Evolutionary conservation across 2,329 filamentous ascomycete genomes (phyloP).

Genomic region (Fusarium albosuccineum): DNA sequence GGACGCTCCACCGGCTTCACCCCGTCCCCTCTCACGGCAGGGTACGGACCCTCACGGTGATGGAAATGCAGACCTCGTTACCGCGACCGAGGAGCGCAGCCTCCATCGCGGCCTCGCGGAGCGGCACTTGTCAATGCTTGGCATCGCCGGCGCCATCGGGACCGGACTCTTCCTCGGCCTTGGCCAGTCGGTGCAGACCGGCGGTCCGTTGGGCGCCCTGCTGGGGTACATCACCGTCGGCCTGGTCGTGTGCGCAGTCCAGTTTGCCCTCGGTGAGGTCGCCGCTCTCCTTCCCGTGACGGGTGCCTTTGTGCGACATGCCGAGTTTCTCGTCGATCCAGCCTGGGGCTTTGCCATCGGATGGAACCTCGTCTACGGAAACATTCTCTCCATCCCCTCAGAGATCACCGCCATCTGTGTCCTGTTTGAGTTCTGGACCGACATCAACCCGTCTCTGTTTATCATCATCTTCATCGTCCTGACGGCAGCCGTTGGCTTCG

Average conservation of each 20-base stretch:
- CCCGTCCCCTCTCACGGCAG: background rate
- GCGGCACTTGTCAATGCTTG: conserved; percentile 63
- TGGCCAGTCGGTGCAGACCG: conserved; percentile 59
- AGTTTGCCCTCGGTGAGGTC: conserved; percentile 66
- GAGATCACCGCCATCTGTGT: conserved; percentile 62
- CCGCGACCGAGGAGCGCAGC: conserved; percentile 38
- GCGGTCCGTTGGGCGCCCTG: conserved; percentile 56
- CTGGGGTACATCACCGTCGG: conserved; percentile 60
- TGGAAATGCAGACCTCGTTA: conserved; percentile 40
- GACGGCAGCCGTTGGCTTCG: conserved; percentile 48
- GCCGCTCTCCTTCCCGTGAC: conserved; percentile 60
- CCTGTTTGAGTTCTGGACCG: conserved; percentile 55
- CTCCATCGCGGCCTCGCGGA: conserved; percentile 45
- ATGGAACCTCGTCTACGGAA: conserved; percentile 66
- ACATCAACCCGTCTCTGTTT: conserved; percentile 46
- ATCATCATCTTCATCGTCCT: conserved; percentile 45
- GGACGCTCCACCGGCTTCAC: conserved; percentile 2
- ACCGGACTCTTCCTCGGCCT: conserved; percentile 51
- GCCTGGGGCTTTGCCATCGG: conserved; percentile 68
- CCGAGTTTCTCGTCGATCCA: conserved; percentile 64
- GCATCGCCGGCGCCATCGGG: conserved; percentile 66
- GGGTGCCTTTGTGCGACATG: conserved; percentile 63
- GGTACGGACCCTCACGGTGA: background rate
- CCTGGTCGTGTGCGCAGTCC: conserved; percentile 61
- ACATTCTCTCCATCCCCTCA: conserved; percentile 63